These are phyloP conservation scores for Carex myosuroides DNA, from an alignment of 176 grass and related monocot genomes.

Conservation along the genomic window DNA sequence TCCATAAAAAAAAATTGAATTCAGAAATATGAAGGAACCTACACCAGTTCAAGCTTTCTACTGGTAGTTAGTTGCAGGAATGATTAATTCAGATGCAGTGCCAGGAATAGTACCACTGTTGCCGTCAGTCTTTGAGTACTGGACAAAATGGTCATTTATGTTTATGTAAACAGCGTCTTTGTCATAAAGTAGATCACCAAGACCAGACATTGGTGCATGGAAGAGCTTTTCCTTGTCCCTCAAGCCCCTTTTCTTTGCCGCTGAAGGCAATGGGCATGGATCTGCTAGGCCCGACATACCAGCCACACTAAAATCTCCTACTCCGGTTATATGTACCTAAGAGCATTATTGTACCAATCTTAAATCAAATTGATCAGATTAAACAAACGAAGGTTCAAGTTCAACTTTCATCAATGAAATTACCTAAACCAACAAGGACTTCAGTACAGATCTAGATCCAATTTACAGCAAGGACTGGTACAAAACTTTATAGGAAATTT, in stretches of 20 bases:
- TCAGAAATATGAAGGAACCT: not conserved
- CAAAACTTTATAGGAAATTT: not conserved
- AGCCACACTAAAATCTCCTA: slow-evolving; percentile 78
- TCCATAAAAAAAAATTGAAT: slow-evolving; percentile 9
- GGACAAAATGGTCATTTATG: slow-evolving; percentile 97
- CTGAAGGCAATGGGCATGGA: slow-evolving; percentile 92
- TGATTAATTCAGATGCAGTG: not conserved
- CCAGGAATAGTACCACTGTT: slow-evolving; percentile 13
- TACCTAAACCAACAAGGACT: not conserved
- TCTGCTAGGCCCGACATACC: slow-evolving; percentile 76
- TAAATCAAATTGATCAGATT: slow-evolving; percentile 4
- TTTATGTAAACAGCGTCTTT: slow-evolving; percentile 94
- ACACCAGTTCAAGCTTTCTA: not conserved
- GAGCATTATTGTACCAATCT: not conserved
- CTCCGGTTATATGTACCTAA: slow-evolving; percentile 93
- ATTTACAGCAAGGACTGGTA: not conserved
- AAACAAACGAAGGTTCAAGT: not conserved
- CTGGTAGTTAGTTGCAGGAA: not conserved
- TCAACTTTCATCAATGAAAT: not conserved
- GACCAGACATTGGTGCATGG: slow-evolving; percentile 98
- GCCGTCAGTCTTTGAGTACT: slow-evolving; percentile 71
- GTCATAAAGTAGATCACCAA: slow-evolving; percentile 95
- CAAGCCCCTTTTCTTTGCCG: slow-evolving; percentile 89
- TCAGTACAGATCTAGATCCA: not conserved
- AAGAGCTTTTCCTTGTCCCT: slow-evolving; percentile 96